These are phyloP conservation scores for Eucalyptus brandiana DNA, from an alignment of 345 rosid species.

Conservation along the genomic window DNA sequence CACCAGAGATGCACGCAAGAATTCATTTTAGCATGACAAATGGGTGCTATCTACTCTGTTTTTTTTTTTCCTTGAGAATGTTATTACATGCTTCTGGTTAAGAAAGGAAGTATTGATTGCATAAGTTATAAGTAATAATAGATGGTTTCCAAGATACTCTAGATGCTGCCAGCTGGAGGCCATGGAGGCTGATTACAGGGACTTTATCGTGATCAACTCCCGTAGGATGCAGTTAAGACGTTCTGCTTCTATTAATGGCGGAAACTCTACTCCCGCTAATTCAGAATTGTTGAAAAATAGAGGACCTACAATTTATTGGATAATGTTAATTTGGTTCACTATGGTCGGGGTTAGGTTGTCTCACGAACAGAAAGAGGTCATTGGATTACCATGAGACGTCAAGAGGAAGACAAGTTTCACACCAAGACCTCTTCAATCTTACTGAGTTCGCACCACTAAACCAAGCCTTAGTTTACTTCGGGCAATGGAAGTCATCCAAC, in stretches of 20 bases:
- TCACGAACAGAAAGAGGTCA: background rate
- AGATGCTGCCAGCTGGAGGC: background rate
- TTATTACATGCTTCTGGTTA: background rate
- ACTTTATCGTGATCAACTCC: background rate
- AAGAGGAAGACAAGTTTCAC: background rate
- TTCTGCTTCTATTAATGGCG: background rate
- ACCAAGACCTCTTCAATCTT: background rate
- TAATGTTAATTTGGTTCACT: background rate
- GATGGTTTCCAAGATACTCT: background rate
- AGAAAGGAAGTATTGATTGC: background rate
- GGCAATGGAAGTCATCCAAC: background rate
- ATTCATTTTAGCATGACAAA: background rate
- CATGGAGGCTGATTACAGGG: background rate
- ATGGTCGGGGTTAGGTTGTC: background rate
- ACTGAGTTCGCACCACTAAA: background rate
- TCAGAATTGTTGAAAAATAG: background rate
- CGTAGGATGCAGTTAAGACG: background rate
- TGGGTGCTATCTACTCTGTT: background rate
- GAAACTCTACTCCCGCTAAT: background rate
- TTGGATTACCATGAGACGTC: background rate
- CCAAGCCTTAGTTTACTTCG: background rate
- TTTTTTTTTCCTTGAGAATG: background rate
- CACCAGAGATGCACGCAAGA: background rate
- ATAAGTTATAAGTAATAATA: background rate
- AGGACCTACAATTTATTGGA: background rate